phyloP scores from a whole-genome alignment of 129 eudicot genomes.

The Flaveria linearis region DNA sequence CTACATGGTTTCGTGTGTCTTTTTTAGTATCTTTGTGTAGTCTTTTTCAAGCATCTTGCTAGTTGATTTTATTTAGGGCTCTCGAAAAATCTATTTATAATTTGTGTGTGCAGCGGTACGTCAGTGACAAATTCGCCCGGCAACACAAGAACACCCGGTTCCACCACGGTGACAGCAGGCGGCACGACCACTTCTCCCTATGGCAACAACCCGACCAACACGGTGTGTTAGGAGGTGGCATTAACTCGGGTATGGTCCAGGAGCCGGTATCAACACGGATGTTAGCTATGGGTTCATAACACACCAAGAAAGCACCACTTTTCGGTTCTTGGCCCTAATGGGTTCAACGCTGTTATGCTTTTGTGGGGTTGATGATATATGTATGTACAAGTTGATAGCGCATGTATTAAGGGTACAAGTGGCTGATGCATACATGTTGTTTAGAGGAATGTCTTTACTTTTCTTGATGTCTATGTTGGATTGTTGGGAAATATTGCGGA shows the following conservation, averaged over 20 bases:
- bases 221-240: constrained; percentile 37
- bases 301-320: constrained; percentile 19
- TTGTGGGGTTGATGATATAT: constrained; percentile 27
- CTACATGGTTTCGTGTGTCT: no score
- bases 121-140: constrained; percentile 19
- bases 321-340: constrained; percentile 16
- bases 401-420: no score
- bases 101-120: constrained; percentile 24
- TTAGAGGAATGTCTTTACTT: no score
- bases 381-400: background rate
- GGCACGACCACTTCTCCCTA: constrained; percentile 35
- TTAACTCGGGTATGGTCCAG: constrained; percentile 34
- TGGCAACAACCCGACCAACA: constrained; percentile 43
- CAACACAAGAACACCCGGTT: constrained; percentile 30
- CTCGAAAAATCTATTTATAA: no score
- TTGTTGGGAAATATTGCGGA: no score
- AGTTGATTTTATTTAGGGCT: no score
- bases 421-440: no score
- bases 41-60: no score
- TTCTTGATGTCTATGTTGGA: no score
- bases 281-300: constrained; percentile 29
- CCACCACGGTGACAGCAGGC: constrained; percentile 39
- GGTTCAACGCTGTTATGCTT: constrained; percentile 21
- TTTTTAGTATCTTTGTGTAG: no score
- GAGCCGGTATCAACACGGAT: constrained; percentile 22